phyloP scores from a whole-genome alignment of 495 filamentous ascomycete genomes.

The Trypethelium eluteriae region DNA sequence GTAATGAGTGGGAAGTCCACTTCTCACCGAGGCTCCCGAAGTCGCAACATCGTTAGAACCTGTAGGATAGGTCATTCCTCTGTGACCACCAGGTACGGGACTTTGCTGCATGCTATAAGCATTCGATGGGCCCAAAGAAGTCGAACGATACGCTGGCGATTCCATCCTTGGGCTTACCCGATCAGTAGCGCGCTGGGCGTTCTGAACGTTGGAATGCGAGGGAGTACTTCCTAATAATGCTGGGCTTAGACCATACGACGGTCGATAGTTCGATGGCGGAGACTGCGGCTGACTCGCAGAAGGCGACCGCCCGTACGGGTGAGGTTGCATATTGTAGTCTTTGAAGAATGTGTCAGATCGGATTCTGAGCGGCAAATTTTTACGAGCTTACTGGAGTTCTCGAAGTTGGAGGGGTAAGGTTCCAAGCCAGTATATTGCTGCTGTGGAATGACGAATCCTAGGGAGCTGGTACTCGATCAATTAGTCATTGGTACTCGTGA shows the following conservation, averaged over 20 bases:
- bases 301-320: constrained; percentile 4
- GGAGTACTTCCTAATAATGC: not conserved
- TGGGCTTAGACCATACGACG: constrained; percentile 3
- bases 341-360: not conserved
- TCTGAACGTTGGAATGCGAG: not conserved
- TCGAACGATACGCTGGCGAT: constrained; percentile 1
- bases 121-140: not conserved
- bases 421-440: constrained; percentile 3
- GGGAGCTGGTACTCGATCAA: not conserved
- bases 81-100: not conserved
- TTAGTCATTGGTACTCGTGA: not conserved
- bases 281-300: not conserved
- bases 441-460: constrained; percentile 9
- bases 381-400: not conserved
- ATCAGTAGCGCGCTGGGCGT: not conserved
- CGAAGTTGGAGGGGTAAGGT: constrained; percentile 1
- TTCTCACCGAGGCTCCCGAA: not conserved
- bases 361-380: not conserved
- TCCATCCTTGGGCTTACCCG: constrained; percentile 5
- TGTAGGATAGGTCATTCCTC: not conserved
- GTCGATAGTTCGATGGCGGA: constrained; percentile 4
- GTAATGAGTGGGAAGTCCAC: not conserved
- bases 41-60: constrained; percentile 3
- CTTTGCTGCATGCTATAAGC: not conserved
- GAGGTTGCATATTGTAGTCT: constrained; percentile 10